Evolutionary conservation across 371 early-diverging fungal species (phyloP).

Genomic region (Smittium mucronatum): DNA sequence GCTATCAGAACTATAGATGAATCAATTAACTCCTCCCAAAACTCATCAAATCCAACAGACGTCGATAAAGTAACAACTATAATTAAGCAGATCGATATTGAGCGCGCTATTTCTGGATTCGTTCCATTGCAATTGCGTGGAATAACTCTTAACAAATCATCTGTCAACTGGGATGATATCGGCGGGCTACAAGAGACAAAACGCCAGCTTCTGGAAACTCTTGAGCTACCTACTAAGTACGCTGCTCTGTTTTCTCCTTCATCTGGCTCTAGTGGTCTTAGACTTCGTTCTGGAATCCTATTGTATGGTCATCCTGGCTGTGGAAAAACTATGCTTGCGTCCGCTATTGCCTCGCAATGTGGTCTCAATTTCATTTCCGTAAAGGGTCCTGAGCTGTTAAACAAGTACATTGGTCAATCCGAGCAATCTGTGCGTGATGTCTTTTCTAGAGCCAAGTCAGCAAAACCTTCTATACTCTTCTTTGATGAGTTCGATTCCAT

Average conservation of each 20-base stretch:
- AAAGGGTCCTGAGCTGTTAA: conserved; percentile 11
- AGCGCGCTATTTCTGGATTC: conserved; percentile 59
- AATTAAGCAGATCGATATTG: conserved; percentile 51
- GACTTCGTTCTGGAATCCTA: conserved; percentile 86
- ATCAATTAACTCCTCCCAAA: background rate
- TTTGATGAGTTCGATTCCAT: conserved; percentile 99
- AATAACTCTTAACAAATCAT: conserved; percentile 61
- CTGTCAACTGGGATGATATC: conserved; percentile 76
- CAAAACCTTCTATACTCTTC: conserved; percentile 92
- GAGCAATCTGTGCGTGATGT: conserved; percentile 98
- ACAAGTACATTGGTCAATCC: conserved; percentile 94
- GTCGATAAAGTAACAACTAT: background rate
- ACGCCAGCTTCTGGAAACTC: conserved; percentile 67
- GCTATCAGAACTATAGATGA: conserved; percentile 41
- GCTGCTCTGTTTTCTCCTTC: conserved; percentile 78
- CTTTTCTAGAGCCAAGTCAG: conserved; percentile 95
- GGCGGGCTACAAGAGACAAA: conserved; percentile 78
- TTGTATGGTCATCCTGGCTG: conserved; percentile 96
- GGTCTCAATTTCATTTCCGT: conserved; percentile 1
- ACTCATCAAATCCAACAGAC: background rate
- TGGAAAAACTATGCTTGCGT: conserved; percentile 99
- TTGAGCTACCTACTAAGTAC: conserved; percentile 92
- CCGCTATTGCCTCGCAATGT: conserved; percentile 75
- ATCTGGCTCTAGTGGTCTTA: conserved; percentile 94
- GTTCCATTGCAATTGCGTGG: conserved; percentile 71